phyloP scores from a whole-genome alignment of 192 early-diverging fungal genomes.

The Backusella westeae region DNA sequence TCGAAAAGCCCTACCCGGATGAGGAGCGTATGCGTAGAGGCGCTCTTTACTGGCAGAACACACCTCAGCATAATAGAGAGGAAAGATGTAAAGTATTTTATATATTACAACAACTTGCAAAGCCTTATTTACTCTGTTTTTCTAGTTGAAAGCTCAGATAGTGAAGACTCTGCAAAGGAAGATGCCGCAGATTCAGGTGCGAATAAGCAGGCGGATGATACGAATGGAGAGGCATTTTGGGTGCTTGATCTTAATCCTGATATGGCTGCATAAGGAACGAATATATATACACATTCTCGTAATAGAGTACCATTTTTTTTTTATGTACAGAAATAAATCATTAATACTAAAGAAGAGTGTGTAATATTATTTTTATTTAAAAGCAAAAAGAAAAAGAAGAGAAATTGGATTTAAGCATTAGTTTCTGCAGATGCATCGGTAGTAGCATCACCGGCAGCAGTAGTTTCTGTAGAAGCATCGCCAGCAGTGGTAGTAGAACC shows the following conservation, averaged over 20 bases:
- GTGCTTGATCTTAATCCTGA: conserved; percentile 46
- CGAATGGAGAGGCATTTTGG: conserved; percentile 28
- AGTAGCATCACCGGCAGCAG: neutral
- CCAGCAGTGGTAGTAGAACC: neutral
- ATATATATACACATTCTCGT: neutral
- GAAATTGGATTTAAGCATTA: too few relatives aligned
- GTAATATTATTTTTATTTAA: too few relatives aligned
- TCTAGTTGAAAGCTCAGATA: conserved; percentile 33
- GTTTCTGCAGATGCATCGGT: too few relatives aligned
- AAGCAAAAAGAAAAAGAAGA: too few relatives aligned
- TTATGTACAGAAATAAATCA: neutral
- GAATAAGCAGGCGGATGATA: conserved; percentile 19
- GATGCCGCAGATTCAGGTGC: conserved; percentile 13
- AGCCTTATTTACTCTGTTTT: neutral
- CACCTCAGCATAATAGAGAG: conserved; percentile 35
- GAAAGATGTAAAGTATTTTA: conserved; percentile 26
- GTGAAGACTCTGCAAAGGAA: conserved; percentile 29
- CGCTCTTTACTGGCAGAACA: conserved; percentile 47
- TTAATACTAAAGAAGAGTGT: neutral
- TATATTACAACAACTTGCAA: neutral
- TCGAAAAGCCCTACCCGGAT: conserved; percentile 54
- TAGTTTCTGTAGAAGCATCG: neutral
- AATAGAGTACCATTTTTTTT: neutral
- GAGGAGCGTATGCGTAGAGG: conserved; percentile 53
- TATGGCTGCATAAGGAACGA: conserved; percentile 12